Conservation (phyloP, 768 basidiomycete genomes). For the Pisolithus albus region DNA sequence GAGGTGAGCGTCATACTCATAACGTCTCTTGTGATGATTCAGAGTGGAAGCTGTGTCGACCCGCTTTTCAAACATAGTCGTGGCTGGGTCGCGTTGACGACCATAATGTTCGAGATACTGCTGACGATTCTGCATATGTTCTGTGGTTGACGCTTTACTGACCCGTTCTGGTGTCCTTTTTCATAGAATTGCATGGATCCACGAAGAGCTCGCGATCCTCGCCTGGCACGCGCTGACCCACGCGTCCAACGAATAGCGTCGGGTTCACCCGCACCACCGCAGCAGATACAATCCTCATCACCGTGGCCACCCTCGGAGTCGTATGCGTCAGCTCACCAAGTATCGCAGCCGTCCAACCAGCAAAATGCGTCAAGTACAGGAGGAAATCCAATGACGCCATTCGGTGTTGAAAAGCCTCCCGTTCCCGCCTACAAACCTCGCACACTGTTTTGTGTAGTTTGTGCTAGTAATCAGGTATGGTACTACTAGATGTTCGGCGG, state of each 20-base stretch:
- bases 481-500: neutral
- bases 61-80: constrained; percentile 29
- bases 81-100: constrained; percentile 68
- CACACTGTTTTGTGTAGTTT: constrained; percentile 94
- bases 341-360: constrained; percentile 12
- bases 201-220: constrained; percentile 72
- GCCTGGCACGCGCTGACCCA: constrained; percentile 64
- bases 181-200: constrained; percentile 56
- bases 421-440: constrained; percentile 47
- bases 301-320: constrained; percentile 17
- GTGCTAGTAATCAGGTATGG: constrained; percentile 93
- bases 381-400: neutral
- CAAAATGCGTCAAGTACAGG: constrained; percentile 9
- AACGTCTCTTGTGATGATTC: constrained; percentile 58
- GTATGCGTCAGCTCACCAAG: constrained; percentile 1
- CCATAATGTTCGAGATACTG: constrained; percentile 89
- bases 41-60: constrained; percentile 89
- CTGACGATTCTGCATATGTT: constrained; percentile 45
- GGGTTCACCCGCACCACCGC: constrained; percentile 28
- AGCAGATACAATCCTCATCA: constrained; percentile 9
- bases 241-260: constrained; percentile 49
- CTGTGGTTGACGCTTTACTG: constrained; percentile 13
- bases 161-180: constrained; percentile 8
- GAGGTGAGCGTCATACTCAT: constrained; percentile 16
- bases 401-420: constrained; percentile 7